These are phyloP conservation scores for Thalassia testudinum DNA, from an alignment of 116 monocot genomes.

Conservation along the genomic window DNA sequence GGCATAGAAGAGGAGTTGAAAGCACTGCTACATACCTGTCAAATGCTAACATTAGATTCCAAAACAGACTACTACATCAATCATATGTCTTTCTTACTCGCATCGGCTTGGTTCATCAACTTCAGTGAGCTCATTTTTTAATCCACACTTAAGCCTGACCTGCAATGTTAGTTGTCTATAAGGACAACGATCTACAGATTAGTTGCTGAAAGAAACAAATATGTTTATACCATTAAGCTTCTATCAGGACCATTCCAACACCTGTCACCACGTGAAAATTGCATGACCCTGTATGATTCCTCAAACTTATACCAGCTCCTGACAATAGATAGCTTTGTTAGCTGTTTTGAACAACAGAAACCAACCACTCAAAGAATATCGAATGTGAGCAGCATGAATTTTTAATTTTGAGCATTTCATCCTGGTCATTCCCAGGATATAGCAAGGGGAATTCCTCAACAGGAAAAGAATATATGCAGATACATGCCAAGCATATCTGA, in stretches of 20 bases:
- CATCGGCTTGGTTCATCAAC: constrained; percentile 96
- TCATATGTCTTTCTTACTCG: constrained; percentile 46
- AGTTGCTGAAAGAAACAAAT: not conserved
- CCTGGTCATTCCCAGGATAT: too few species aligned
- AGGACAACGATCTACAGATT: not conserved
- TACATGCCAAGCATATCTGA: too few species aligned
- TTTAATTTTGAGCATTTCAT: too few species aligned
- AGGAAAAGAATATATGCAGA: too few species aligned
- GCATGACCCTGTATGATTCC: constrained; percentile 70
- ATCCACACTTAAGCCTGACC: constrained; percentile 92
- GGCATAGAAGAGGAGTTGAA: constrained; percentile 59
- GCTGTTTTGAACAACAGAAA: not conserved
- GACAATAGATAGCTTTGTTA: not conserved
- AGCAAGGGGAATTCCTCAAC: not conserved
- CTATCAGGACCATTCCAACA: constrained; percentile 99
- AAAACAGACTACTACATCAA: not conserved
- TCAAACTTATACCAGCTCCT: constrained; percentile 98
- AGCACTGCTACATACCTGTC: constrained; percentile 66
- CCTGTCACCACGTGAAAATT: constrained; percentile 62
- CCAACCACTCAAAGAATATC: not conserved
- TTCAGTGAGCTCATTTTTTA: constrained; percentile 74
- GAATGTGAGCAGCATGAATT: not conserved
- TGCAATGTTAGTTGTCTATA: constrained; percentile 13
- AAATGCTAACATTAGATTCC: constrained; percentile 3
- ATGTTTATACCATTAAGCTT: constrained; percentile 55